A percentile compares a stretch with the other conserved stretches of the same genome.
Conservation (phyloP, 1,284 basidiomycete species). For the Pisolithus thermaeus region DNA sequence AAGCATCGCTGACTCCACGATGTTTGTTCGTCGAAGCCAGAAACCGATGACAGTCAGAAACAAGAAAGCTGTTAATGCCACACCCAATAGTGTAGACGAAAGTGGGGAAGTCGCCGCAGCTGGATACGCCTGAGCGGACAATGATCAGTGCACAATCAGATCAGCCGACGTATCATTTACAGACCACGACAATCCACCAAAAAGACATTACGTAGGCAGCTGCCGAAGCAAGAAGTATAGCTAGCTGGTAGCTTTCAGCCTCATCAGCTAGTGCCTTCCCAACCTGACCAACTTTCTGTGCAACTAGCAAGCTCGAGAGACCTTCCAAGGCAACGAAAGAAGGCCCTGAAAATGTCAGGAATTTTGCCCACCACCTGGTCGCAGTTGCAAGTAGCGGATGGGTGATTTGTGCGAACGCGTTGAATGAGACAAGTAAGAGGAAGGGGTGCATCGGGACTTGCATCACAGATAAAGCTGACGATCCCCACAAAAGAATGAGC, state of each 20-base stretch:
- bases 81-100: slow-evolving; percentile 80
- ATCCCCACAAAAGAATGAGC: slow-evolving; percentile 60
- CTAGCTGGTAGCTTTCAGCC: slow-evolving; percentile 71
- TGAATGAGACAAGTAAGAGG: slow-evolving; percentile 75
- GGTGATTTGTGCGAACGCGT: slow-evolving; percentile 62
- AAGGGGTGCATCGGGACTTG: slow-evolving; percentile 79
- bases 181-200: slow-evolving; percentile 74
- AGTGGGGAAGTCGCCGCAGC: slow-evolving; percentile 75
- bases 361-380: slow-evolving; percentile 66
- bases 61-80: slow-evolving; percentile 62
- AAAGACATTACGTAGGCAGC: slow-evolving; percentile 71
- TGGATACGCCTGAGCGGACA: slow-evolving; percentile 56
- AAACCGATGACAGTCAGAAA: slow-evolving; percentile 93
- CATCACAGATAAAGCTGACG: slow-evolving; percentile 60
- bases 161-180: slow-evolving; percentile 24
- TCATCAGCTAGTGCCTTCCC: slow-evolving; percentile 64
- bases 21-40: slow-evolving; percentile 81
- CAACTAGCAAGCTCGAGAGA: slow-evolving; percentile 74
- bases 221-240: slow-evolving; percentile 65
- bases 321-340: slow-evolving; percentile 80
- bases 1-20: slow-evolving; percentile 86
- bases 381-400: slow-evolving; percentile 52
- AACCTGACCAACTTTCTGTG: slow-evolving; percentile 72
- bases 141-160: slow-evolving; percentile 4
- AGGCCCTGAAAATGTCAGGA: slow-evolving; percentile 67